A percentile compares a stretch with the other conserved stretches of the same genome.
phyloP scores from a whole-genome alignment of 192 early-diverging fungal genomes.

The Coemansia sp. region DNA sequence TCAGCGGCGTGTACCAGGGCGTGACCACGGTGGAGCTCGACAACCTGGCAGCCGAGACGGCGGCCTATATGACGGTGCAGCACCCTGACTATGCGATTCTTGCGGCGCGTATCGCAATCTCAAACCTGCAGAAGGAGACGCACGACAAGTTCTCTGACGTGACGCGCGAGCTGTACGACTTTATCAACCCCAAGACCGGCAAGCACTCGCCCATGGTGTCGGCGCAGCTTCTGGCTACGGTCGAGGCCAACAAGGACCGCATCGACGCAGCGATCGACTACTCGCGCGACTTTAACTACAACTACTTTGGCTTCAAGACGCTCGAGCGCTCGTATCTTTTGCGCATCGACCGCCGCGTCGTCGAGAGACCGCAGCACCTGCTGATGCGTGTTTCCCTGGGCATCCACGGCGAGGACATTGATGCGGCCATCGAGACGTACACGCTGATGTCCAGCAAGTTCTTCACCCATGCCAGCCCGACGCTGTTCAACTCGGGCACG shows the following conservation, averaged over 20 bases:
- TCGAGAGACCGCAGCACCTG: constrained; percentile 96
- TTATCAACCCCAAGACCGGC: constrained; percentile 85
- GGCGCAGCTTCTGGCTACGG: constrained; percentile 62
- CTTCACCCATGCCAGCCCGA: constrained; percentile 97
- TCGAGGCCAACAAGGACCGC: constrained; percentile 70
- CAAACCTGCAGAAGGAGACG: constrained; percentile 88
- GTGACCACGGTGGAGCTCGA: constrained; percentile 96
- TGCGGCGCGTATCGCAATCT: constrained; percentile 93
- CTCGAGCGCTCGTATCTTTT: constrained; percentile 95
- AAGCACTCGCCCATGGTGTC: constrained; percentile 91
- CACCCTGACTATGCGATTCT: constrained; percentile 97
- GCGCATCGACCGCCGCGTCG: constrained; percentile 79
- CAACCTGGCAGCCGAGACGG: constrained; percentile 95
- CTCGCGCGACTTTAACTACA: constrained; percentile 96
- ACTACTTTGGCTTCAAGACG: constrained; percentile 99
- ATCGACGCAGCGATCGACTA: constrained; percentile 97
- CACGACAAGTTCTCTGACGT: constrained; percentile 78
- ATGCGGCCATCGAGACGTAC: constrained; percentile 92
- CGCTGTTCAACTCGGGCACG: constrained; percentile 98
- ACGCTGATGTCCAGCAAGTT: constrained; percentile 86
- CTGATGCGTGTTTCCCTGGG: constrained; percentile 98
- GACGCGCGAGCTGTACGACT: constrained; percentile 79
- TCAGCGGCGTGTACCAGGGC: constrained; percentile 93
- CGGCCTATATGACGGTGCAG: constrained; percentile 79
- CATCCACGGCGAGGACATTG: constrained; percentile 90